These are phyloP conservation scores for Leishmania amazonensis DNA, from an alignment of 208 protist genomes.

Conservation along the genomic window DNA sequence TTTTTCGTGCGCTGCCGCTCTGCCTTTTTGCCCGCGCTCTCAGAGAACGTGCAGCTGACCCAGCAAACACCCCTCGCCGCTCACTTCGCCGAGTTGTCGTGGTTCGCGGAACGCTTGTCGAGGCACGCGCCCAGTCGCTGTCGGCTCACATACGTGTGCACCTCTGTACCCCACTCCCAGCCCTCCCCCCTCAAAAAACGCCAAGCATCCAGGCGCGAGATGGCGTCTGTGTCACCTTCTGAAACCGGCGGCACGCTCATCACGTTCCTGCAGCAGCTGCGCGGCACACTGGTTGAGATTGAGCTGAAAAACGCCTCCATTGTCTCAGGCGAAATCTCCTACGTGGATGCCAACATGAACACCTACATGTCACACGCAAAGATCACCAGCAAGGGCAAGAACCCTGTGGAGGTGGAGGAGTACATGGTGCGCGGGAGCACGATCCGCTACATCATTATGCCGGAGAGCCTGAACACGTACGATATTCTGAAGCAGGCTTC, in stretches of 20 bases:
- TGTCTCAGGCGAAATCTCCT: constrained; percentile 87
- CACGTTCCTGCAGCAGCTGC: constrained; percentile 98
- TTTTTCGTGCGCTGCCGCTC: not conserved
- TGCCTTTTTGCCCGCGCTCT: not conserved
- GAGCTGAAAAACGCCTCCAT: constrained; percentile 99
- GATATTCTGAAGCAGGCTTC: constrained; percentile 87
- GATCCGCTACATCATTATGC: constrained; percentile 98
- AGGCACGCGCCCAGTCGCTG: not conserved
- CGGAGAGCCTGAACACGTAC: constrained; percentile 95
- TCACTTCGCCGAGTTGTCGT: not conserved
- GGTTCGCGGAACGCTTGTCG: not conserved
- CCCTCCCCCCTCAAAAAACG: not conserved
- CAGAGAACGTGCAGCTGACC: not conserved
- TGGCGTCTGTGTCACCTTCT: constrained; percentile 46
- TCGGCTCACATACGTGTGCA: not conserved
- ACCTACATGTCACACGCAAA: constrained; percentile 98
- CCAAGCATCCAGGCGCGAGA: constrained; percentile 8
- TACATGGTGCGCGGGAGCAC: constrained; percentile 98
- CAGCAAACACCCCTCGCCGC: not conserved
- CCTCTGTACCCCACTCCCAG: not conserved
- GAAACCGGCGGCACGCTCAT: constrained; percentile 83
- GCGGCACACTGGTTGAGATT: constrained; percentile 97
- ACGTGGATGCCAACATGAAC: constrained; percentile 97
- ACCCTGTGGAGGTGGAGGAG: constrained; percentile 95
- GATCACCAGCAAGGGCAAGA: constrained; percentile 96